phyloP scores from a whole-genome alignment of 768 basidiomycete genomes.

The Tricholoma matsutake region DNA sequence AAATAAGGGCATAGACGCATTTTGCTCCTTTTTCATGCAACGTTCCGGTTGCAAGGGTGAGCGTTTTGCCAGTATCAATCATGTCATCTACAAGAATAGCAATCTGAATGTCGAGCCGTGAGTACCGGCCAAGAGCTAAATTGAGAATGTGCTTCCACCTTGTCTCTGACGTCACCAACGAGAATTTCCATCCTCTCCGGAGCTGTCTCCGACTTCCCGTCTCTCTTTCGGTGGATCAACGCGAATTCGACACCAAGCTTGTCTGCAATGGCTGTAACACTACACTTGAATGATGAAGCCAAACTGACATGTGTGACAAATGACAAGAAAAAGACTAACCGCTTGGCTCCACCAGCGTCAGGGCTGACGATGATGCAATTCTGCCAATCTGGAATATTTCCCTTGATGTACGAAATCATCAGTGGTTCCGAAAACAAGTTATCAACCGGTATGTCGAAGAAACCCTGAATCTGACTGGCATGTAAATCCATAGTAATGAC shows the following conservation, averaged over 20 bases:
- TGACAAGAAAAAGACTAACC: slow-evolving; percentile 50
- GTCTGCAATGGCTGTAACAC: slow-evolving; percentile 93
- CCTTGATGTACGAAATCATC: slow-evolving; percentile 92
- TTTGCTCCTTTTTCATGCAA: slow-evolving; percentile 88
- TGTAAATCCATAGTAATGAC: slow-evolving; percentile 99
- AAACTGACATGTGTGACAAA: not conserved
- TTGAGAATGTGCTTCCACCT: slow-evolving; percentile 41
- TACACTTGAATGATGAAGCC: slow-evolving; percentile 28
- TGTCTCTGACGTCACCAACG: slow-evolving; percentile 91
- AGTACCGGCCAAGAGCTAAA: not conserved
- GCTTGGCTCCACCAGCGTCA: slow-evolving; percentile 97
- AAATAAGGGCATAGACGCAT: slow-evolving; percentile 82
- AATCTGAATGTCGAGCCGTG: slow-evolving; percentile 43
- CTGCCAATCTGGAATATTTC: slow-evolving; percentile 80
- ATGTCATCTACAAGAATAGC: slow-evolving; percentile 98
- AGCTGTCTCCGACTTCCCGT: slow-evolving; percentile 58
- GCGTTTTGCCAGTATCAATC: slow-evolving; percentile 94
- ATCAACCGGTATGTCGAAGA: slow-evolving; percentile 98
- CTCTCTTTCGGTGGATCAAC: slow-evolving; percentile 88
- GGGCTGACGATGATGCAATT: slow-evolving; percentile 92
- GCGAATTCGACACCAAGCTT: slow-evolving; percentile 95
- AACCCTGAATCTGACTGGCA: slow-evolving; percentile 97
- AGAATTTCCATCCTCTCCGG: slow-evolving; percentile 89
- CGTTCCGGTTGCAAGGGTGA: slow-evolving; percentile 80
- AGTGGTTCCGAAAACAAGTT: slow-evolving; percentile 96